Percentiles rank a stretch among this genome's conserved stretches.
Evolutionary conservation across 495 filamentous ascomycete species (phyloP).

Genomic region (Xylaria sp.): DNA sequence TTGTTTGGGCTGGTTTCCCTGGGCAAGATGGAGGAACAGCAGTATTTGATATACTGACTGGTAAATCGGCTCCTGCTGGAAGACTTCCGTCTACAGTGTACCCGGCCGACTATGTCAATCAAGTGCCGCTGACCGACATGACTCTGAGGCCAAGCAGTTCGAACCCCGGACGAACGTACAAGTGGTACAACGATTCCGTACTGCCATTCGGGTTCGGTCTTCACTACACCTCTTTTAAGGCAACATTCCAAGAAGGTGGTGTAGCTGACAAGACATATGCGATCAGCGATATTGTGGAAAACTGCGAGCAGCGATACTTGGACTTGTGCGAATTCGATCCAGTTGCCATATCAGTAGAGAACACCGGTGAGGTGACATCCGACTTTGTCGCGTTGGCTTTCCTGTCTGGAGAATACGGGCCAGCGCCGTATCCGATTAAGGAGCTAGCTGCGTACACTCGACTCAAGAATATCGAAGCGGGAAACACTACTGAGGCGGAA

Average conservation of each 20-base stretch:
- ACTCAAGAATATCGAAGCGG: slow-evolving; percentile 56
- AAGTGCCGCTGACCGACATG: slow-evolving; percentile 53
- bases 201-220: slow-evolving; percentile 60
- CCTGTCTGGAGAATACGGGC: slow-evolving; percentile 59
- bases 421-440: slow-evolving; percentile 64
- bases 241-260: slow-evolving; percentile 49
- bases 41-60: slow-evolving; percentile 60
- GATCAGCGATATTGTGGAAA: slow-evolving; percentile 40
- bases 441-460: slow-evolving; percentile 63
- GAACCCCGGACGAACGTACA: slow-evolving; percentile 55
- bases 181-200: slow-evolving; percentile 55
- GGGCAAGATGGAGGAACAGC: slow-evolving; percentile 64
- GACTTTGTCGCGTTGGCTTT: slow-evolving; percentile 64
- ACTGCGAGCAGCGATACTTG: slow-evolving; percentile 43
- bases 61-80: slow-evolving; percentile 60
- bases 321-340: slow-evolving; percentile 56
- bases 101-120: slow-evolving; percentile 48
- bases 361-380: slow-evolving; percentile 61
- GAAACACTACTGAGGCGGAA: slow-evolving; percentile 46
- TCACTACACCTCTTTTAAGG: slow-evolving; percentile 58
- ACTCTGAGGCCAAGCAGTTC: slow-evolving; percentile 42
- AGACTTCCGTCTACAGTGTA: slow-evolving; percentile 67
- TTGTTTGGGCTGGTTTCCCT: slow-evolving; percentile 61
- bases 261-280: slow-evolving; percentile 32
- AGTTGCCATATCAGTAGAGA: slow-evolving; percentile 47